Conservation (phyloP, 352 stramenopile species). For the Pythium pectinolyticum region DNA sequence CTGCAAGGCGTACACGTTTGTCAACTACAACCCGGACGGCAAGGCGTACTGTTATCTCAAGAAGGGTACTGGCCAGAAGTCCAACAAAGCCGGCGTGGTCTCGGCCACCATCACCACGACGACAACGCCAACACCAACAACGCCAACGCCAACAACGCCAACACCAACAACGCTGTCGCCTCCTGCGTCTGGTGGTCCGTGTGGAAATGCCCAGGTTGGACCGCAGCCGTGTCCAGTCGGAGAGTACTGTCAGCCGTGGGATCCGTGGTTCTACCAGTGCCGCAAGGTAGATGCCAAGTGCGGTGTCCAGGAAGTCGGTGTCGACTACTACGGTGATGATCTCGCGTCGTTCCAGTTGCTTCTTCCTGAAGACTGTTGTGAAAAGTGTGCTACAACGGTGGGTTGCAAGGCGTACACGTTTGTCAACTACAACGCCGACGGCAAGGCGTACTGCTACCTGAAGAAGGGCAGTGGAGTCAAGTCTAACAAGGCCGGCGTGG, state of each 20-base stretch:
- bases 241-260: neutral
- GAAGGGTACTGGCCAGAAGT: constrained; percentile 2
- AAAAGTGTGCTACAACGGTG: neutral
- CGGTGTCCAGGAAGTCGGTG: neutral
- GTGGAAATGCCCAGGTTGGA: too few species aligned
- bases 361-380: neutral
- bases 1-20: constrained; percentile 50
- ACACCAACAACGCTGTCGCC: too few species aligned
- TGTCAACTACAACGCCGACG: neutral
- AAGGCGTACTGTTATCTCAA: constrained; percentile 26
- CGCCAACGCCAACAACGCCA: too few species aligned
- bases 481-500: neutral
- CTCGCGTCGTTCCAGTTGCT: neutral
- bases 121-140: neutral
- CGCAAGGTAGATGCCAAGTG: neutral
- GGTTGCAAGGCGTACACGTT: neutral
- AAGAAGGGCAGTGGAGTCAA: neutral
- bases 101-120: neutral
- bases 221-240: neutral
- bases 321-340: neutral
- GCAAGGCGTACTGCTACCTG: constrained; percentile 3
- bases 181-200: too few species aligned
- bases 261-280: neutral
- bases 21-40: constrained; percentile 34
- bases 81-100: neutral